These are phyloP conservation scores for Drechslerella dactyloides DNA, from an alignment of 2,329 filamentous ascomycete genomes.

Conservation along the genomic window DNA sequence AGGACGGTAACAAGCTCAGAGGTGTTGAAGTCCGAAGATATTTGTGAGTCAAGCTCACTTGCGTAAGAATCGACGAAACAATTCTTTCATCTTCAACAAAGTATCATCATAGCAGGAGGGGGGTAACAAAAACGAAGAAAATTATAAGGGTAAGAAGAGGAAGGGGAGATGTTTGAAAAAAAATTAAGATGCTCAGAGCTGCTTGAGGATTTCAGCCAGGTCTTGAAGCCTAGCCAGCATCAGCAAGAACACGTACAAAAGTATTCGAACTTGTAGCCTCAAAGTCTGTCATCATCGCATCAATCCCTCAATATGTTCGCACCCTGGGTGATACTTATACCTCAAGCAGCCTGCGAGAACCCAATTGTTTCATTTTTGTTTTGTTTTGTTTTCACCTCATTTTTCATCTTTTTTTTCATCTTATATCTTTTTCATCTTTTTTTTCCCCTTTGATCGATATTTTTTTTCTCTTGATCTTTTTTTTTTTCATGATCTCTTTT, in stretches of 20 bases:
- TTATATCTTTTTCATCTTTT: no score
- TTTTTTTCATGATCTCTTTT: no score
- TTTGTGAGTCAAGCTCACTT: neutral
- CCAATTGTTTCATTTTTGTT: no score
- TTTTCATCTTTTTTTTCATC: no score
- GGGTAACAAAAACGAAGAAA: neutral
- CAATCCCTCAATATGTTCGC: neutral
- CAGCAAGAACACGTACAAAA: conserved; percentile 13
- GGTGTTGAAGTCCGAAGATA: neutral
- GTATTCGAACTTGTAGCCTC: conserved; percentile 11
- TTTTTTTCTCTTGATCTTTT: no score
- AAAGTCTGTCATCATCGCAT: conserved; percentile 29
- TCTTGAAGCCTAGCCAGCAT: neutral
- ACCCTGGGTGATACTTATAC: conserved; percentile 2
- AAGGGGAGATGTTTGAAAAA: neutral
- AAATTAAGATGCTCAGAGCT: conserved; percentile 24
- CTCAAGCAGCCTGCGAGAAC: conserved; percentile 19
- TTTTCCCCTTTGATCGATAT: no score
- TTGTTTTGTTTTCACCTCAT: no score
- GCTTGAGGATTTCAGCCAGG: conserved; percentile 34
- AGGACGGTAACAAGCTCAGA: neutral
- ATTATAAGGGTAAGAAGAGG: neutral
- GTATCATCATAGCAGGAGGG: neutral
- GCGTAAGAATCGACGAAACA: neutral
- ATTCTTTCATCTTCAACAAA: neutral